Percentiles rank a stretch among this genome's conserved stretches.
phyloP scores from a whole-genome alignment of 2,329 filamentous ascomycete species.

The Aureobasidium uvarum region DNA sequence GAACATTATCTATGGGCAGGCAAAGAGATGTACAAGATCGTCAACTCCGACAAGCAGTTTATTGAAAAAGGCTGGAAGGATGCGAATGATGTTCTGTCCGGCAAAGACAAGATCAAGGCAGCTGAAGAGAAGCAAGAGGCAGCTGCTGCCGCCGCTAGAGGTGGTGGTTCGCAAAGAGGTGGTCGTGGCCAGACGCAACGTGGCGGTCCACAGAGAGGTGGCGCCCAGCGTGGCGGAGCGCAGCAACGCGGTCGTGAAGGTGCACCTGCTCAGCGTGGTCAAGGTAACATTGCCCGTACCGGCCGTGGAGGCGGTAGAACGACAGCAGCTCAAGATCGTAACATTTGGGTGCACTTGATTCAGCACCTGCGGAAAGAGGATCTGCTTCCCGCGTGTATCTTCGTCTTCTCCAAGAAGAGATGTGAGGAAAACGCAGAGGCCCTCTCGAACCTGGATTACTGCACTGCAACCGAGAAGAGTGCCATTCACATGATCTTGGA shows the following conservation, averaged over 20 bases:
- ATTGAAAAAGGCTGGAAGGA: slow-evolving; percentile 93
- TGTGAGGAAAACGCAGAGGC: slow-evolving; percentile 98
- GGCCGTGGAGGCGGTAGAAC: slow-evolving; percentile 83
- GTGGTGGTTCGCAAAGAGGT: slow-evolving; percentile 48
- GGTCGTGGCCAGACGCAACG: slow-evolving; percentile 54
- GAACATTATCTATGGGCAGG: slow-evolving; percentile 97
- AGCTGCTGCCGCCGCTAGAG: slow-evolving; percentile 52
- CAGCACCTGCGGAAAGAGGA: slow-evolving; percentile 85
- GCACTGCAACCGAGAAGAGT: slow-evolving; percentile 90
- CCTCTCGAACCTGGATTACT: slow-evolving; percentile 91
- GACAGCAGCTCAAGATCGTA: slow-evolving; percentile 90
- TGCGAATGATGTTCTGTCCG: slow-evolving; percentile 76
- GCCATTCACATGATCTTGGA: slow-evolving; percentile 97
- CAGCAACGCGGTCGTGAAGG: slow-evolving; percentile 55
- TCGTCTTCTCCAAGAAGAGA: slow-evolving; percentile 97
- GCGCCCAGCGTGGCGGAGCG: slow-evolving; percentile 49
- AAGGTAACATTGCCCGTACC: slow-evolving; percentile 84
- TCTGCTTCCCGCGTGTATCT: slow-evolving; percentile 89
- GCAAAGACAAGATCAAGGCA: slow-evolving; percentile 71
- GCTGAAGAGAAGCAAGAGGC: slow-evolving; percentile 47
- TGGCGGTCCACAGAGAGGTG: slow-evolving; percentile 49
- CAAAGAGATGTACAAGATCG: slow-evolving; percentile 91
- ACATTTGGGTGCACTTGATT: slow-evolving; percentile 93
- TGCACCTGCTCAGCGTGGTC: slow-evolving; percentile 55
- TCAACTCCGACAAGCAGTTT: slow-evolving; percentile 88